phyloP scores from a whole-genome alignment of 805 yeast species.

The Saturnispora silvae region DNA sequence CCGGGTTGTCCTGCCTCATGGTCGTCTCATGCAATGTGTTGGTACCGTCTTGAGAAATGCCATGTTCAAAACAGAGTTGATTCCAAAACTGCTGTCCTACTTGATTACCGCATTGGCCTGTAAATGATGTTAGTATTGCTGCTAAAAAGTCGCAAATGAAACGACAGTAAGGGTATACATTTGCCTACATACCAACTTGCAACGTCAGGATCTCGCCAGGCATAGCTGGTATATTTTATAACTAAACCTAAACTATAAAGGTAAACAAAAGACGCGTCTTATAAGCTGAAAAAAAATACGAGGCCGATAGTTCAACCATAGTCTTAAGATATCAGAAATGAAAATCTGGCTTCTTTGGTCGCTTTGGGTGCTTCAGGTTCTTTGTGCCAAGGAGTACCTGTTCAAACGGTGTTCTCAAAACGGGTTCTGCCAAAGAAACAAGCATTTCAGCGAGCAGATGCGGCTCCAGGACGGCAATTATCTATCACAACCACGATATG shows the following conservation, averaged over 20 bases:
- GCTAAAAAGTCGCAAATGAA: no score
- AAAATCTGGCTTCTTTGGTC: background rate
- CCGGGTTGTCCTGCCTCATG: constrained; percentile 59
- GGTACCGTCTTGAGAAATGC: constrained; percentile 30
- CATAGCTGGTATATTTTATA: constrained; percentile 19
- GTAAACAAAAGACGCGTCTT: no score
- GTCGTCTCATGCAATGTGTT: constrained; percentile 26
- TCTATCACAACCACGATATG: constrained; percentile 30
- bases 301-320: no score
- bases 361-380: constrained; percentile 2
- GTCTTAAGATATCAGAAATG: no score
- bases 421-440: constrained; percentile 75
- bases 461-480: constrained; percentile 16
- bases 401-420: constrained; percentile 71
- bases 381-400: constrained; percentile 49
- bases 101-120: constrained; percentile 95
- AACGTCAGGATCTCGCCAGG: constrained; percentile 60
- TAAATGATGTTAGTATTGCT: constrained; percentile 8
- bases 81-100: constrained; percentile 90
- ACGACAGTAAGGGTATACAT: no score
- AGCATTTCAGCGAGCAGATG: constrained; percentile 47
- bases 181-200: constrained; percentile 42
- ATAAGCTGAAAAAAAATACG: no score
- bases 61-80: constrained; percentile 80
- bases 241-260: background rate